Base-by-base conservation (phyloP, 208 protist species). In the Trypanosoma avium region DNA sequence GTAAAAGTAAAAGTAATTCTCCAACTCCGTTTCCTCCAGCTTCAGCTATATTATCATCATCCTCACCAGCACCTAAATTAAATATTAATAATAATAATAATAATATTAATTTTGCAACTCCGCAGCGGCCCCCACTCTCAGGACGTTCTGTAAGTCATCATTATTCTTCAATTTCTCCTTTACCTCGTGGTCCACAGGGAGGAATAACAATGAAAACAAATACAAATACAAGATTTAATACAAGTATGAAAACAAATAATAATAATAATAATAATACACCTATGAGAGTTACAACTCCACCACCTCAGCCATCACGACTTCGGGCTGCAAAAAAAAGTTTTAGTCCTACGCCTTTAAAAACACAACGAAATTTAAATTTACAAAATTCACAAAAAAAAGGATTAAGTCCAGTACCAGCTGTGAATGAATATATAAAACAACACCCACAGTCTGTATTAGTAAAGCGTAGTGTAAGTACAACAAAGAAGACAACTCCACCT, bases 261-360 rank as follows among this genome's bases (percentile, higher is more conserved):
- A 24, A 4, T 4, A 27, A 17, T 24, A 27, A 17, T 19, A 49
- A 9, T 21, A 49, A 9, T 21, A 49, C 45, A 49, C 8, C 45
- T 8, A 49, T 21, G 22, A 49, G 15, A 12, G n/a, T 19, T 17
- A 19, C 10, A 19, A 13, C 2, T 13, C 24, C 24, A 33, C 3
- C 48, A 24, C 19, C 19, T 2, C 8, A n/a, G 12, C 21, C 8
- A n/a, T 12, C 24, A 12, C 52, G 33, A 15, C 52, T 40, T 2
- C 30, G 40, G 9, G 21, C 21, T 4, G 29, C 35, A 21, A 59
- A 56, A 29, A 42, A 46, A 7, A 64, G 59, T 27, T 29, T 55
- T 22, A 64, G 59, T 38, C 59, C 59, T 8, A 35, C 21, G 4
- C 45, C 59, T 9, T 43, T 64, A n/a, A 64, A 64, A n/a, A n/a